These are phyloP conservation scores for Pleurotus salmoneostramineus DNA, from an alignment of 768 basidiomycete genomes.

Conservation along the genomic window DNA sequence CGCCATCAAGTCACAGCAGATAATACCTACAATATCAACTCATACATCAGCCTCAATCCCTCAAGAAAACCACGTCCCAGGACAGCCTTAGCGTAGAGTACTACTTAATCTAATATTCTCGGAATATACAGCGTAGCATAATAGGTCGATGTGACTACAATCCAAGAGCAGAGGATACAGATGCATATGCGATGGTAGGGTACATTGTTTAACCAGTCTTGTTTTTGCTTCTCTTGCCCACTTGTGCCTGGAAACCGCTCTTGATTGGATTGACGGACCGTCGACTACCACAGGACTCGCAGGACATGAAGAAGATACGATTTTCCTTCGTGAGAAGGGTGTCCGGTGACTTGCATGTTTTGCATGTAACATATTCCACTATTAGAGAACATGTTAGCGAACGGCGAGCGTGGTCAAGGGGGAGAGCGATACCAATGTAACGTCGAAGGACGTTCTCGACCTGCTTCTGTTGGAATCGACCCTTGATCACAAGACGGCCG, in stretches of 20 bases:
- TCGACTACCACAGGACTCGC: conserved; percentile 86
- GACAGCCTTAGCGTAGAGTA: no score
- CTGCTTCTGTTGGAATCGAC: conserved; percentile 97
- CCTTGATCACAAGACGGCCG: conserved; percentile 92
- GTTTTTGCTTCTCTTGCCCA: conserved; percentile 83
- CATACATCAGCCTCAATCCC: no score
- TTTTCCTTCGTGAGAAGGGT: conserved; percentile 97
- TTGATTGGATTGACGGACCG: conserved; percentile 96
- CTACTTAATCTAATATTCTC: no score
- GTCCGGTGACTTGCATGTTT: conserved; percentile 98
- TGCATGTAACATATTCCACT: conserved; percentile 99
- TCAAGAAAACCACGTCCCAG: no score
- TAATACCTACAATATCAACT: no score
- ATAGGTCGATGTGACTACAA: not conserved
- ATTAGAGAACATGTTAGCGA: not conserved
- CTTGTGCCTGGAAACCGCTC: conserved; percentile 97
- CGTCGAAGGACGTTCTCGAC: conserved; percentile 94
- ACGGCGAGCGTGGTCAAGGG: not conserved
- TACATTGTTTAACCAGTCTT: conserved; percentile 49
- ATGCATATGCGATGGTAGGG: conserved; percentile 8
- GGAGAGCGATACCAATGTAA: conserved; percentile 71
- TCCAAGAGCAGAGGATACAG: conserved; percentile 6
- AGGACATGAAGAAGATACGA: conserved; percentile 97
- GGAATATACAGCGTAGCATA: not conserved
- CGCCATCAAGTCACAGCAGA: not conserved